phyloP scores from a whole-genome alignment of 116 monocot genomes.

The Phalaenopsis hybrid region DNA sequence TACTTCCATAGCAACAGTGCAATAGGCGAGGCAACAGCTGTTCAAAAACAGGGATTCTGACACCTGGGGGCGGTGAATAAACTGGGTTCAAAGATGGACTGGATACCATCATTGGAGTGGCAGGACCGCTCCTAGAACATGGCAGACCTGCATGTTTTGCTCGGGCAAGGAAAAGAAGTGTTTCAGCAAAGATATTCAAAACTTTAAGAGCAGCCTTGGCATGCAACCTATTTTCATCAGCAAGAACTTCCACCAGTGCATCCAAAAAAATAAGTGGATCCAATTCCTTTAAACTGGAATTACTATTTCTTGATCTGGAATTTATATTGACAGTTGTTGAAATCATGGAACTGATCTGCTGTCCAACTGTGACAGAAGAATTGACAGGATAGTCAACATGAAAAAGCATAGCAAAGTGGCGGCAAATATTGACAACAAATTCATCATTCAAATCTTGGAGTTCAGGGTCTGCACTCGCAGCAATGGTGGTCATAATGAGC shows the following conservation, averaged over 20 bases:
- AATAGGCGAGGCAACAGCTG: slow-evolving; percentile 87
- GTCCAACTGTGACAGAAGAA: slow-evolving; percentile 41
- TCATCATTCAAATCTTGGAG: slow-evolving; percentile 73
- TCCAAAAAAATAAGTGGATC: slow-evolving; percentile 94
- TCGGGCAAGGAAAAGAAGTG: slow-evolving; percentile 82
- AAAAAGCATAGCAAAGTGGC: slow-evolving; percentile 97
- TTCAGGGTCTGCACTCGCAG: slow-evolving; percentile 66
- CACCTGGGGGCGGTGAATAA: slow-evolving; percentile 79
- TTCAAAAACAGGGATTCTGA: slow-evolving; percentile 86
- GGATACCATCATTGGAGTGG: slow-evolving; percentile 90
- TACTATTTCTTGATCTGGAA: slow-evolving; percentile 43
- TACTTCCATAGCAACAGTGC: slow-evolving; percentile 96
- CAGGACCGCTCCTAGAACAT: slow-evolving; percentile 62
- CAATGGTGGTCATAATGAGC: slow-evolving; percentile 64
- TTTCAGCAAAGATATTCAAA: slow-evolving; percentile 72
- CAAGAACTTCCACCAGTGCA: slow-evolving; percentile 88
- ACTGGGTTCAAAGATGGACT: slow-evolving; percentile 94
- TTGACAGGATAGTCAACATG: slow-evolving; percentile 60
- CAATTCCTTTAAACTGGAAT: slow-evolving; percentile 82
- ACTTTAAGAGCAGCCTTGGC: slow-evolving; percentile 81
- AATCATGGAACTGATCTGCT: slow-evolving; percentile 42
- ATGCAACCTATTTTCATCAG: slow-evolving; percentile 72
- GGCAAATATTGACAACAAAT: slow-evolving; percentile 70
- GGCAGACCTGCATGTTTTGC: slow-evolving; percentile 62
- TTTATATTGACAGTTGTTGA: slow-evolving; percentile 22